Evolutionary conservation across 768 basidiomycete species (phyloP), one percentile per base, ranked within the genome.

Genomic region (Tylopilus felleus): DNA sequence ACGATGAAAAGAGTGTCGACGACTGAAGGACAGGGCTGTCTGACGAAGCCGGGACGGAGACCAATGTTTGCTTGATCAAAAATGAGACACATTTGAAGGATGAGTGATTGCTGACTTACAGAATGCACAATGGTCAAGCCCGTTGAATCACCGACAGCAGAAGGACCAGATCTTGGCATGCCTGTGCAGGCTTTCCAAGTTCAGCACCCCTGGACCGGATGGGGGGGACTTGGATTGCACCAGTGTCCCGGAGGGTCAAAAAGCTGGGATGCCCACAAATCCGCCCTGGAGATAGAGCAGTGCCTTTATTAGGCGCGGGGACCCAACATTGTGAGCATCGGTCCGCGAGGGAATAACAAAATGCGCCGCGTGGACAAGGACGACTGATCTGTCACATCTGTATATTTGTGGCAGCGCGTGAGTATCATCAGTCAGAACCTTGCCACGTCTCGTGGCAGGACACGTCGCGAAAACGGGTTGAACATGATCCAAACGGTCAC

Each of bases 231-330:
- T n/a, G 38, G 33, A 41, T 23, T 12, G 39, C 43, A 38, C 51
- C 14, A 49, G 40, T 40, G 4, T 44, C 40, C n/a, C 17, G 45
- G 36, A 42, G n/a, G 7, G 21, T 40, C 27, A 41, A 49, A 49
- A 27, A 25, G 9, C 40, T 25, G 21, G 39, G 1, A 42, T 38
- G 45, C 25, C 38, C 56, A 52, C 36, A 44, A 41, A 27, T 41
- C 21, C 33, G 47, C 48, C 25, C 33, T 35, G 45, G 16, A 41
- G 5, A 13, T 36, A 42, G 22, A 52, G 47, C 0, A 36, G 31
- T 7, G 31, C 43, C 33, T 31, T 61, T 63, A 59, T 49, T 47
- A 53, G 36, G 54, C 41, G 39, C 40, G 29, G 58, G 43, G 31
- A 19, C 28, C 28, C 25, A 44, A 9, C 39, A 29, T 5, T 22